Base-by-base conservation (phyloP, 495 filamentous ascomycete species). In the Podospora bellae-mahoneyi region DNA sequence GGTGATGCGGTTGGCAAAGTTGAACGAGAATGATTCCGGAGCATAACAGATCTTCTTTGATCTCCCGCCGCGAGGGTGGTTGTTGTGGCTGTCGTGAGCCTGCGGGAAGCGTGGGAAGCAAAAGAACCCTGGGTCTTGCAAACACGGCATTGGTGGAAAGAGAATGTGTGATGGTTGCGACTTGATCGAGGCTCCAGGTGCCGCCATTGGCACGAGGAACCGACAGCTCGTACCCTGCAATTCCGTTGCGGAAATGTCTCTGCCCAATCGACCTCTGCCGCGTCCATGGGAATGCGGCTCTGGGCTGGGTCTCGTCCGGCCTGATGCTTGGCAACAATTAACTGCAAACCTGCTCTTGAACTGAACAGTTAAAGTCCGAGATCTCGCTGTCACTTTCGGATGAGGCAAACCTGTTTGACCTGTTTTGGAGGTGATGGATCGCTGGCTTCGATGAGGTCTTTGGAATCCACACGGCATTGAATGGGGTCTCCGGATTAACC, bases 21-120 rank as follows among this genome's bases (percentile, higher is more conserved):
- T 32, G 27, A 61, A 28, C 55, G n/a, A 58, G 48, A 55, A 20
- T 65, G 1, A 30, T 57, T 27, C 13, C 28, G 27, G 53, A 2
- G 65, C 65, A 66, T 66, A 5, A 60, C 27, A 61, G 65, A 66
- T 66, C 57, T 20, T 32, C 39, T 32, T 32, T 44, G 65, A 66
- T 66, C 57, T 61, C 7, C 57, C 32, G 65, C 57, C 23, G 32
- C 30, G 60, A n/a, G 65, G 13, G 63, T 44, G 15, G 65, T 16
- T 30, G 27, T 20, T 65, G 32, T 58, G 3, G 64, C 55, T 28
- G 23, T 26, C 30, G 23, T 57, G 28, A 27, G 18, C 59, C 59
- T 61, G 59, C 59, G 30, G 30, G 30, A 32, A 5, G 30, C 23
- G 23, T 23, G 58, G n/a, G 20, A 57, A n/a, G 55, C 55, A 57